Conservation (phyloP, 208 protist species). For the Wallacemonas sp. region DNA sequence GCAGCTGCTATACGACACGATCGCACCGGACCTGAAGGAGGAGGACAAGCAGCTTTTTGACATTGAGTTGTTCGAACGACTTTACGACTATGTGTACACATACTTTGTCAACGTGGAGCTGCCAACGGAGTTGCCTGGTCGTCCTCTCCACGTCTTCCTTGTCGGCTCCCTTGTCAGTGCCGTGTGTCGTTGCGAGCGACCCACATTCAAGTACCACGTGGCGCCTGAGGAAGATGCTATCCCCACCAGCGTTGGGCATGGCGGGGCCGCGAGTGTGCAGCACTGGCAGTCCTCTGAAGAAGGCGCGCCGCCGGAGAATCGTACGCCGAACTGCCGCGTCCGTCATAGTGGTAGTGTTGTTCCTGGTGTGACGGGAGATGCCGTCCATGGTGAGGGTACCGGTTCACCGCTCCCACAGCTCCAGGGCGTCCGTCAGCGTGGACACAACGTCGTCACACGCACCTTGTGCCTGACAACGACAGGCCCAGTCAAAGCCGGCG, state of each 20-base stretch:
- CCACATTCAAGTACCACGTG: slow-evolving; percentile 25
- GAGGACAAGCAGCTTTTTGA: slow-evolving; percentile 56
- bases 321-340: not conserved
- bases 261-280: slow-evolving; percentile 9
- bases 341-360: not conserved
- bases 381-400: too few species aligned
- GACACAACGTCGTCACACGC: not conserved
- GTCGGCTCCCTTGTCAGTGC: slow-evolving; percentile 13
- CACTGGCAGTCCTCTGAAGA: slow-evolving; percentile 16
- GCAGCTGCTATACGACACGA: slow-evolving; percentile 42
- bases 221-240: not conserved
- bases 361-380: not conserved
- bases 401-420: not conserved
- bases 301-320: slow-evolving; percentile 5
- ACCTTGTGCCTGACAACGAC: slow-evolving; percentile 30
- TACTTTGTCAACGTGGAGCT: slow-evolving; percentile 50
- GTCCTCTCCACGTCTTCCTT: slow-evolving; percentile 8
- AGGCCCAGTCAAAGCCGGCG: slow-evolving; percentile 14
- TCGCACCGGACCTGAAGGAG: slow-evolving; percentile 49
- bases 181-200: not conserved
- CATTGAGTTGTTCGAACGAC: slow-evolving; percentile 39
- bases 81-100: slow-evolving; percentile 60
- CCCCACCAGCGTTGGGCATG: not conserved
- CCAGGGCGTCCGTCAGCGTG: slow-evolving; percentile 14
- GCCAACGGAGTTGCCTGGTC: not conserved